Evolutionary conservation across 331 rosid genomes (phyloP).

Genomic region (Acacia concinna): DNA sequence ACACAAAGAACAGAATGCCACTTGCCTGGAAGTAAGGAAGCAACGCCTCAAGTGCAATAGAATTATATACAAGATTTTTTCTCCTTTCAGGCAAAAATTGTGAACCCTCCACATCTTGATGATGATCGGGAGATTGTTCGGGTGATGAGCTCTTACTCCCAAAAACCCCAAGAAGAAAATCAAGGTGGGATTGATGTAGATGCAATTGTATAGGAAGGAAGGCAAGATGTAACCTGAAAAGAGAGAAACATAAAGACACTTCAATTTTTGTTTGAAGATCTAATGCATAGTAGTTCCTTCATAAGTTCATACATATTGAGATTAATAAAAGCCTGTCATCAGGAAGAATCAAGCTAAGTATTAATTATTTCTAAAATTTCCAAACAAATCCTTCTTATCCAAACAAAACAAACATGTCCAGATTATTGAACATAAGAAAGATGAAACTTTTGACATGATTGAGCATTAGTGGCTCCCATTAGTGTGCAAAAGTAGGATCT

Average conservation of each 20-base stretch:
- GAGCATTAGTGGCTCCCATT: neutral
- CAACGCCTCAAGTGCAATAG: constrained; percentile 73
- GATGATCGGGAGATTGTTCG: constrained; percentile 50
- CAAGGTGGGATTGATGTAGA: constrained; percentile 90
- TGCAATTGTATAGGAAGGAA: constrained; percentile 67
- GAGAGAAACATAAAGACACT: constrained; percentile 18
- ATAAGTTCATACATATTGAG: neutral
- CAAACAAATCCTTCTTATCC: constrained; percentile 9
- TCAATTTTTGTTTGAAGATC: neutral
- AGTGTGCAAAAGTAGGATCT: neutral
- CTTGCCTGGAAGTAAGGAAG: constrained; percentile 99
- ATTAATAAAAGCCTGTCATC: neutral
- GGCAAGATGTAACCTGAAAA: constrained; percentile 69
- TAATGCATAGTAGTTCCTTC: constrained; percentile 7
- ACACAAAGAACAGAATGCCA: constrained; percentile 16
- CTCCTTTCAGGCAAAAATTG: constrained; percentile 40
- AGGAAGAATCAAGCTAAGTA: constrained; percentile 5
- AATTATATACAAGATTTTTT: constrained; percentile 39
- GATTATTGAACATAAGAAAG: neutral
- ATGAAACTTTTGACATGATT: neutral
- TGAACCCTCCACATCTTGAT: constrained; percentile 63
- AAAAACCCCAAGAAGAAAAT: constrained; percentile 79
- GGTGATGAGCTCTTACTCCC: constrained; percentile 51
- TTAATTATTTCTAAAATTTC: constrained; percentile 21
- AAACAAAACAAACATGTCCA: neutral